Evolutionary conservation across 768 basidiomycete species (phyloP).

Genomic region (Boletus subparvulus): DNA sequence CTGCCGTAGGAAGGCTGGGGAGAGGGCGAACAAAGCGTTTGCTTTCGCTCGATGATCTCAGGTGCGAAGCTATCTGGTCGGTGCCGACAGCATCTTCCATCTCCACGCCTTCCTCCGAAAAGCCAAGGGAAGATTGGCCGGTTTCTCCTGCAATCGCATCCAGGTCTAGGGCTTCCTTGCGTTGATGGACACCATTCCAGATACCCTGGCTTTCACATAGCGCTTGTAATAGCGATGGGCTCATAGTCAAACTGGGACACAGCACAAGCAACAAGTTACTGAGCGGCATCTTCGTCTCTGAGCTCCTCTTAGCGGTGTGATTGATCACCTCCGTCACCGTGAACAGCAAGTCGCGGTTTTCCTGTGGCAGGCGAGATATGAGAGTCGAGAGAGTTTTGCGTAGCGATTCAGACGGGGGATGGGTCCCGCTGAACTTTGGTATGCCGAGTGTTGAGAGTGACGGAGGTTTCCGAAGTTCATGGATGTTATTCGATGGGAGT

Average conservation of each 20-base stretch:
- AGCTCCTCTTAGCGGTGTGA: slow-evolving; percentile 63
- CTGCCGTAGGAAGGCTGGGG: slow-evolving; percentile 23
- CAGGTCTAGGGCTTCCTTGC: slow-evolving; percentile 4
- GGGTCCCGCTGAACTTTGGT: slow-evolving; percentile 61
- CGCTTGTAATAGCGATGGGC: slow-evolving; percentile 65
- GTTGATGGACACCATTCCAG: slow-evolving; percentile 45
- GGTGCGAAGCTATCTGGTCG: neutral
- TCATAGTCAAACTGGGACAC: slow-evolving; percentile 84
- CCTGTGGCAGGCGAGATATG: slow-evolving; percentile 66
- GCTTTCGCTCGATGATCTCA: slow-evolving; percentile 10
- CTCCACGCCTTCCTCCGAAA: neutral
- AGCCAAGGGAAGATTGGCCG: neutral
- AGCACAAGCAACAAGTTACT: slow-evolving; percentile 86
- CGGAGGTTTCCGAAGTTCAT: slow-evolving; percentile 66
- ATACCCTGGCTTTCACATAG: slow-evolving; percentile 70
- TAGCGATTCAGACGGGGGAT: slow-evolving; percentile 59
- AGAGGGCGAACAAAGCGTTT: slow-evolving; percentile 24
- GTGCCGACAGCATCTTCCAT: neutral
- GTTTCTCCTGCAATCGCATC: neutral
- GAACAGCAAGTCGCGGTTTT: slow-evolving; percentile 80
- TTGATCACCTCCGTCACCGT: slow-evolving; percentile 82
- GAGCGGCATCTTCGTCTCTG: slow-evolving; percentile 89
- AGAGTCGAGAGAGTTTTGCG: slow-evolving; percentile 60
- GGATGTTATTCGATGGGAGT: slow-evolving; percentile 37
- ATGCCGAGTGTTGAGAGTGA: slow-evolving; percentile 78